A percentile compares a stretch with the other conserved stretches of the same genome.
Conservation (phyloP, 805 yeast species). For the Debaryomyces castellii region DNA sequence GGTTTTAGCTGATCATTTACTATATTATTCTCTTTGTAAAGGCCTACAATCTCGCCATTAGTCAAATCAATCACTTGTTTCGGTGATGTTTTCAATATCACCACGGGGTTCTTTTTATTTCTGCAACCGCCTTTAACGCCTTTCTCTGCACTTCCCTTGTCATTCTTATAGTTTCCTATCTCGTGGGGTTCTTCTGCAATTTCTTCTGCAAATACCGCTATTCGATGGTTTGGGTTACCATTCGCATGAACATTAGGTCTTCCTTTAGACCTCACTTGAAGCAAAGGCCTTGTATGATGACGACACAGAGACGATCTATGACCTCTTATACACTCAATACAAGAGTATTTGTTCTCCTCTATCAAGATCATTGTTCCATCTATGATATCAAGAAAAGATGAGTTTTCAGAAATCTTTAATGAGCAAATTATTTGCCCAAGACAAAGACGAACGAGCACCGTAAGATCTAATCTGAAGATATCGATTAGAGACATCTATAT, state of each 20-base stretch:
- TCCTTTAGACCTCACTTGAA: conserved; percentile 88
- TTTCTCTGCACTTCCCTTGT: neutral
- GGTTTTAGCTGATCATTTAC: conserved; percentile 13
- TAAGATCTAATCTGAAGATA: no score
- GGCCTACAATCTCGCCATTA: conserved; percentile 39
- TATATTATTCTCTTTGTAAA: conserved; percentile 23
- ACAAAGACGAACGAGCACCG: neutral
- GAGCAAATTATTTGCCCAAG: neutral
- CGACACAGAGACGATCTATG: conserved; percentile 87
- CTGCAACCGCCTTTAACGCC: conserved; percentile 4
- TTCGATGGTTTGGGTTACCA: conserved; percentile 49
- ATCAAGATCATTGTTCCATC: conserved; percentile 62
- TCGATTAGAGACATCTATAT: no score
- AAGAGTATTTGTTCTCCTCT: conserved; percentile 78
- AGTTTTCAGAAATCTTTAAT: neutral
- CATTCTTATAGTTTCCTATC: neutral
- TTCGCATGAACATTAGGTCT: conserved; percentile 66
- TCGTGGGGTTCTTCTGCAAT: conserved; percentile 10
- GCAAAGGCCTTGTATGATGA: conserved; percentile 75
- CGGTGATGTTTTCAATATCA: conserved; percentile 35
- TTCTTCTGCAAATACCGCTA: conserved; percentile 58
- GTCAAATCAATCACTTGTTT: conserved; percentile 40
- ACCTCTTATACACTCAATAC: conserved; percentile 87
- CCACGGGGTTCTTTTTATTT: conserved; percentile 20
- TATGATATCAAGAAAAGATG: neutral